phyloP scores from a whole-genome alignment of 192 early-diverging fungal genomes.

The Jimgerdemannia flammicorona region DNA sequence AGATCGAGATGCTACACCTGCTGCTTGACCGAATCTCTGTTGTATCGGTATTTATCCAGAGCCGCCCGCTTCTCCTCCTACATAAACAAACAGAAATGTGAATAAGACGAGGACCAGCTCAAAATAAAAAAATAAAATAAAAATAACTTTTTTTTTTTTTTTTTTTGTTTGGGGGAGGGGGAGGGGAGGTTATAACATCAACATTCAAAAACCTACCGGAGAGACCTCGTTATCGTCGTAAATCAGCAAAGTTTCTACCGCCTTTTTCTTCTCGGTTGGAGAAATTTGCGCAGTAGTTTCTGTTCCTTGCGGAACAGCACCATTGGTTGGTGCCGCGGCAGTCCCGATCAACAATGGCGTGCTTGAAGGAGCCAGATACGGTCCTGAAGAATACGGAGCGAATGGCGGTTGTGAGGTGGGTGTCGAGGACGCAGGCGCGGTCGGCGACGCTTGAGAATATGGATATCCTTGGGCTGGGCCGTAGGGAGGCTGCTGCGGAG shows the following conservation, averaged over 20 bases:
- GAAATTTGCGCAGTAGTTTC: neutral
- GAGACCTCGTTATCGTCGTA: slow-evolving; percentile 5
- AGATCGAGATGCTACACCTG: slow-evolving; percentile 22
- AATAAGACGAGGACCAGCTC: no score
- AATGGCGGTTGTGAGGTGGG: neutral
- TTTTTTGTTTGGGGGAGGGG: no score
- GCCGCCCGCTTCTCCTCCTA: slow-evolving; percentile 47
- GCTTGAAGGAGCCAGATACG: neutral
- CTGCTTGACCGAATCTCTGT: slow-evolving; percentile 24
- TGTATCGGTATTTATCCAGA: slow-evolving; percentile 38
- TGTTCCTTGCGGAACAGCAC: neutral
- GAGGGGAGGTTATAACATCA: neutral
- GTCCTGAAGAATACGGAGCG: neutral
- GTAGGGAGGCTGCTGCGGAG: neutral
- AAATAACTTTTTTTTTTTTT: no score
- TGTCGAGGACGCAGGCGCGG: neutral
- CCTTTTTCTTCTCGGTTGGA: neutral
- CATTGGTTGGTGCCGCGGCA: neutral
- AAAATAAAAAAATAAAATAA: no score
- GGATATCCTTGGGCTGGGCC: neutral
- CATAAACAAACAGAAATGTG: neutral
- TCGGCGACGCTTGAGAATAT: neutral
- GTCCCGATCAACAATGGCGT: neutral
- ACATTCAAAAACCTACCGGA: neutral
- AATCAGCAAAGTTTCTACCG: neutral